phyloP scores from a whole-genome alignment of 2,329 filamentous ascomycete species.

The Lachnellula cervina region DNA sequence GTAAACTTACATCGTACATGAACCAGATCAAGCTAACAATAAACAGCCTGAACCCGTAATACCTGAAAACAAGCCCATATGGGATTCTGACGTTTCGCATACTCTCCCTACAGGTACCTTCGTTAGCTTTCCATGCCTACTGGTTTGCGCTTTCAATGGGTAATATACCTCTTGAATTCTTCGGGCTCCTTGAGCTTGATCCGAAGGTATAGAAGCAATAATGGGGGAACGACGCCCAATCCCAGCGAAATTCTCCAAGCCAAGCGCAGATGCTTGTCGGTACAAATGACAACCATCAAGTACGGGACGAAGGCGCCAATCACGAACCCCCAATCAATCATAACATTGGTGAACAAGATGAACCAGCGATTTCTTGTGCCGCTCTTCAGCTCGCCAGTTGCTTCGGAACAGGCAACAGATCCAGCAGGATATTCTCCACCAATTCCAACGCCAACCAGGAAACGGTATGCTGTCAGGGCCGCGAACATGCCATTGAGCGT shows the following conservation, averaged over 20 bases:
- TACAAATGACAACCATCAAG: conserved; percentile 53
- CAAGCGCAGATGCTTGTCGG: conserved; percentile 55
- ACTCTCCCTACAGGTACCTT: conserved; percentile 23
- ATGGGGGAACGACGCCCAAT: conserved; percentile 71
- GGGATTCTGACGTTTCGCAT: conserved; percentile 45
- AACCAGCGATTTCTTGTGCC: conserved; percentile 89
- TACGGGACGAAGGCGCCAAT: conserved; percentile 72
- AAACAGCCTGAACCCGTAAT: conserved; percentile 69
- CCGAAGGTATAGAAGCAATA: conserved; percentile 66
- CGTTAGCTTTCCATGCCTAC: no score
- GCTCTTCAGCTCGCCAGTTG: conserved; percentile 72
- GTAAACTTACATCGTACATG: conserved; percentile 60
- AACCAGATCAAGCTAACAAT: conserved; percentile 77
- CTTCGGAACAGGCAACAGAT: conserved; percentile 78
- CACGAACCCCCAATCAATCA: conserved; percentile 83
- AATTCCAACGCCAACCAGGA: conserved; percentile 77
- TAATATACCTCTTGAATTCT: conserved; percentile 52
- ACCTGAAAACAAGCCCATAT: conserved; percentile 52
- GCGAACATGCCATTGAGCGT: conserved; percentile 68
- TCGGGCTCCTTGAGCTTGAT: conserved; percentile 73
- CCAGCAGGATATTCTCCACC: conserved; percentile 80
- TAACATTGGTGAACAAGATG: conserved; percentile 82
- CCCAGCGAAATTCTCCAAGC: conserved; percentile 82
- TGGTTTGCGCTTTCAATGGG: background rate
- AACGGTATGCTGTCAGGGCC: conserved; percentile 75